Conservation (phyloP, 2,329 filamentous ascomycete species). For the Fusarium graminum region DNA sequence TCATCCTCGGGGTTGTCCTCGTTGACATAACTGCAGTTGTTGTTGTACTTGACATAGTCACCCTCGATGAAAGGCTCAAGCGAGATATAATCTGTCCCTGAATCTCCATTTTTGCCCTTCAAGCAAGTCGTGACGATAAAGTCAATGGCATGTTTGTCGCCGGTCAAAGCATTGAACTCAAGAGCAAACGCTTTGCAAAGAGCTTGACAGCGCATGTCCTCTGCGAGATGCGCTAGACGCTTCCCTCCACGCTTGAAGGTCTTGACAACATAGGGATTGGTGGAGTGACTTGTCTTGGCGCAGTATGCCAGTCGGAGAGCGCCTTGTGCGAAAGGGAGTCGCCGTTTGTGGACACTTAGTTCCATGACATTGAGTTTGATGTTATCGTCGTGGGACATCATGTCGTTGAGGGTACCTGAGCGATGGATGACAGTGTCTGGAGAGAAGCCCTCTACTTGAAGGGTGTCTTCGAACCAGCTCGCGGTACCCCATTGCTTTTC, state of each 20-base stretch:
- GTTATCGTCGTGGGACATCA: slow-evolving; percentile 54
- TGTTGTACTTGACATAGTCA: slow-evolving; percentile 57
- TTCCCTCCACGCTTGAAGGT: slow-evolving; percentile 45
- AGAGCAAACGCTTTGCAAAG: slow-evolving; percentile 58
- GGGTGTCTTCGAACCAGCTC: slow-evolving; percentile 19
- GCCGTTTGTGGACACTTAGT: slow-evolving; percentile 52
- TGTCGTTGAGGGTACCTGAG: slow-evolving; percentile 51
- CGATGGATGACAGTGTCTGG: slow-evolving; percentile 49
- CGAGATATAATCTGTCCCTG: slow-evolving; percentile 43
- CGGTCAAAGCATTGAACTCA: slow-evolving; percentile 55
- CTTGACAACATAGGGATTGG: slow-evolving; percentile 54
- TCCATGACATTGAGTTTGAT: slow-evolving; percentile 52
- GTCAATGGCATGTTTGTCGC: slow-evolving; percentile 48
- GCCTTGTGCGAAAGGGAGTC: slow-evolving; percentile 49
- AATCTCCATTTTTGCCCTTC: slow-evolving; percentile 28
- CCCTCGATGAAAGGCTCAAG: slow-evolving; percentile 56
- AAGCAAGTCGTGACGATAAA: slow-evolving; percentile 52
- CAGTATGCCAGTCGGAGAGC: slow-evolving; percentile 54
- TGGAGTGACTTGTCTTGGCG: slow-evolving; percentile 47
- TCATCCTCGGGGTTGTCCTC: slow-evolving; percentile 39
- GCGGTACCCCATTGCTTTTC: slow-evolving; percentile 9
- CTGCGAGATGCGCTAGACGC: slow-evolving; percentile 50
- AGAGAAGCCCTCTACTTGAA: slow-evolving; percentile 44
- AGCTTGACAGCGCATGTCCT: slow-evolving; percentile 57
- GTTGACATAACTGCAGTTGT: slow-evolving; percentile 52